Evolutionary conservation across 2,329 filamentous ascomycete genomes (phyloP).

Genomic region (Tolypocladium inflatum): DNA sequence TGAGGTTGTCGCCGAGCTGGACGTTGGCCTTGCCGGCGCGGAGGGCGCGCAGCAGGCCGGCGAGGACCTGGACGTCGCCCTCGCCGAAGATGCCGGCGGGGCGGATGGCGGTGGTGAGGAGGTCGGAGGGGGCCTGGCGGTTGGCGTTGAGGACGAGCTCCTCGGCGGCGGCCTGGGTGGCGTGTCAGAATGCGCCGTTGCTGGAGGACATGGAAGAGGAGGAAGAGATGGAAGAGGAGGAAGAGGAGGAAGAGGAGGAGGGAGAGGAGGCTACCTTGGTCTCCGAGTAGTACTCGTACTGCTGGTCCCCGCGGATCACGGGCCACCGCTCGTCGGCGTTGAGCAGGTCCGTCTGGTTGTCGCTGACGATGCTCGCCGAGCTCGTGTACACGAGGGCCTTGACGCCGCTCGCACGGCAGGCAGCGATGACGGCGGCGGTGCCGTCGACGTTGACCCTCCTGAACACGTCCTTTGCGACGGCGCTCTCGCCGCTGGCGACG

Average conservation of each 20-base stretch:
- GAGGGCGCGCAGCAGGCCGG: constrained; percentile 65
- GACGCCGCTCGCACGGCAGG: constrained; percentile 60
- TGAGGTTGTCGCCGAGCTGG: constrained; percentile 65
- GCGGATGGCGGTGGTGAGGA: constrained; percentile 74
- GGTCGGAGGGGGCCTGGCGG: constrained; percentile 43
- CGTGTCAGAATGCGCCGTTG: too few species aligned
- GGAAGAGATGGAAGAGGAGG: background rate
- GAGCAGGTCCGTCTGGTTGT: constrained; percentile 68
- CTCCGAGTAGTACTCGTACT: constrained; percentile 78
- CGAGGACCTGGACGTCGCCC: constrained; percentile 69
- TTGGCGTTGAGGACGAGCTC: constrained; percentile 69
- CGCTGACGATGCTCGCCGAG: constrained; percentile 77
- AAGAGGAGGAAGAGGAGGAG: background rate
- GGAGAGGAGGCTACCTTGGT: constrained; percentile 55
- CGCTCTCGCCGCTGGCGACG: constrained; percentile 40
- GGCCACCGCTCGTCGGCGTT: constrained; percentile 83
- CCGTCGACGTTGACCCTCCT: constrained; percentile 82
- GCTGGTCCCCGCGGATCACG: constrained; percentile 58
- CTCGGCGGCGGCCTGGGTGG: constrained; percentile 62
- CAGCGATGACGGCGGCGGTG: constrained; percentile 67
- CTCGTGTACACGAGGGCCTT: constrained; percentile 86
- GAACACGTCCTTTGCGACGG: constrained; percentile 52
- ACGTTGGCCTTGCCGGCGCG: constrained; percentile 59
- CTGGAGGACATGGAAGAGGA: background rate
- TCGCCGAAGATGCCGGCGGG: constrained; percentile 88